Evolutionary conservation across 75 land plant species (phyloP), one percentile per base, ranked within the genome.

Genomic region (Azolla pinnata): DNA sequence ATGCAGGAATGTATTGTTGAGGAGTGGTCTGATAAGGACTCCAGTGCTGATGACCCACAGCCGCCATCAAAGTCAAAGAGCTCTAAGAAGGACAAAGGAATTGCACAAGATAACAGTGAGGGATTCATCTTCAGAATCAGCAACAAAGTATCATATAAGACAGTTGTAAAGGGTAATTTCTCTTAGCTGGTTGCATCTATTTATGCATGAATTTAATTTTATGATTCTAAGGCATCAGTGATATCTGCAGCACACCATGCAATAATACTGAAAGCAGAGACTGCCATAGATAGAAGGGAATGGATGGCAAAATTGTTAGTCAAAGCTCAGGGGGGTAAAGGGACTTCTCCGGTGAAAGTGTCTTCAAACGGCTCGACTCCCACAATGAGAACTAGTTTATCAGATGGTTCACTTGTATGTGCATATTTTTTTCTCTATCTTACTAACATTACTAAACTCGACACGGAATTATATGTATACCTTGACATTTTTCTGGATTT

Each of bases 261-360:
- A 56, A 64, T 93, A 45, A 26, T 85, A 1, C 57, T 93, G 65
- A 93, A 93, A 81, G 98, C 98, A 52, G 98, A 93, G 64, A 88
- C 67, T 53, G 73, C 79, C 68, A 77, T 79, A 23, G 98, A 93
- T 31, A 93, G 85, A 63, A 56, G 31, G 30, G 98, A 88, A 35
- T 88, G 93, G 98, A 54, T 85, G 57, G 67, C 67, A 31, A 88
- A 83, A 66, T 56, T 88, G 35, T 61, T 78, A 55, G 68, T 59
- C 54, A 71, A 83, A 52, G 73, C 72, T 31, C 73, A 67, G 33
- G 62, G 83, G 38, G 53, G 69, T 30, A 88, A 75, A 67, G 84
- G 83, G 35, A 69, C 57, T 27, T 48, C 78, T 29, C 26, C 66
- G 18, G 77, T 56, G 44, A 77, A 74, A 2, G 67, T 53, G 31